A percentile compares a stretch with the other conserved stretches of the same genome.
phyloP scores from a whole-genome alignment of 2,329 filamentous ascomycete species.

The Spiromastix sp. region DNA sequence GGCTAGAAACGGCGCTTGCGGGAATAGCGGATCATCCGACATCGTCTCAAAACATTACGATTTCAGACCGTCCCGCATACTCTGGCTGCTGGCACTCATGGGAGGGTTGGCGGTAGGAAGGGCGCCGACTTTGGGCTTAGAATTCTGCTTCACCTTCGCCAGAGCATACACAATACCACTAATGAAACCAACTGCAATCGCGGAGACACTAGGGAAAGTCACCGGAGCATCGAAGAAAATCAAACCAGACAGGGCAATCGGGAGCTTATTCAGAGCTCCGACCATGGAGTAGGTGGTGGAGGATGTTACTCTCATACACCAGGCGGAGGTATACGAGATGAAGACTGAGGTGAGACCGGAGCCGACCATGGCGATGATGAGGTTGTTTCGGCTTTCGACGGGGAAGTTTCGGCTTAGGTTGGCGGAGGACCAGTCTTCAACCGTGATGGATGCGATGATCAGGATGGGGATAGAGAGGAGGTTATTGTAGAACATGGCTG shows the following conservation, averaged over 20 bases:
- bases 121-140: constrained; percentile 53
- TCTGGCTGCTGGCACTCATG: constrained; percentile 85
- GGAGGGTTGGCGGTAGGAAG: constrained; percentile 59
- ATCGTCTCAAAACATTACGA: constrained; percentile 33
- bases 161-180: constrained; percentile 85
- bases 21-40: background rate
- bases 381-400: constrained; percentile 61
- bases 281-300: constrained; percentile 99
- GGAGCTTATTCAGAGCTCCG: constrained; percentile 93
- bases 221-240: constrained; percentile 93
- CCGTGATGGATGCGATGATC: constrained; percentile 65
- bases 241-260: constrained; percentile 82
- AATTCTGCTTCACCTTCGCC: constrained; percentile 72
- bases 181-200: constrained; percentile 83
- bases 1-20: too few species aligned
- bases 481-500: constrained; percentile 99
- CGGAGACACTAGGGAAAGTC: constrained; percentile 82
- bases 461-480: constrained; percentile 91
- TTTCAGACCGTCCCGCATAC: constrained; percentile 76
- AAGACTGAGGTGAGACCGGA: constrained; percentile 89
- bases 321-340: constrained; percentile 98
- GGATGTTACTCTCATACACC: constrained; percentile 95
- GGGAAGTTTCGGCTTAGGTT: constrained; percentile 90
- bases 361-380: constrained; percentile 83
- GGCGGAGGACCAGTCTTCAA: constrained; percentile 82